Percentiles rank a stretch among this genome's conserved stretches.
These are phyloP conservation scores for Solanum sejunctum DNA, from an alignment of 257 asterid species.

Conservation along the genomic window DNA sequence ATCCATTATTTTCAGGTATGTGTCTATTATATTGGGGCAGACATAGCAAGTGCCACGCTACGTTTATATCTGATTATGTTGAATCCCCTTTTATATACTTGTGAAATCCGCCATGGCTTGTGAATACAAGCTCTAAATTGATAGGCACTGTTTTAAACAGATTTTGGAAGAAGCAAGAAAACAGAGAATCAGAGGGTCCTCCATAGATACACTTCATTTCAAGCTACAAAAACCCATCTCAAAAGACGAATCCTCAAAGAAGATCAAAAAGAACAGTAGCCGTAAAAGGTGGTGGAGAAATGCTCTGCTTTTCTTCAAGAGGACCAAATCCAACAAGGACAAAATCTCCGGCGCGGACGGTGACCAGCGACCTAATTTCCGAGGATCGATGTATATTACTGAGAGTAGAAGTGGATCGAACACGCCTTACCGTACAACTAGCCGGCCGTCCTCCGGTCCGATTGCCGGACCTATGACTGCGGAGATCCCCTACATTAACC, in stretches of 20 bases:
- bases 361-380: background rate
- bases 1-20: slow-evolving; percentile 67
- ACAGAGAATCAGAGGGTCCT: slow-evolving; percentile 23
- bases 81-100: too few relatives aligned
- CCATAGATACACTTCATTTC: slow-evolving; percentile 12
- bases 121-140: too few relatives aligned
- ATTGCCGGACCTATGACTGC: slow-evolving; percentile 21
- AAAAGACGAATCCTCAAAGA: slow-evolving; percentile 32
- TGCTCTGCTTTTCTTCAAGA: slow-evolving; percentile 41
- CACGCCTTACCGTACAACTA: slow-evolving; percentile 44
- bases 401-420: slow-evolving; percentile 60
- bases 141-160: slow-evolving; percentile 6
- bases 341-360: background rate
- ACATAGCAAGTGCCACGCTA: too few relatives aligned
- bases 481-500: slow-evolving; percentile 52
- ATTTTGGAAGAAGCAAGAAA: slow-evolving; percentile 67
- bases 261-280: slow-evolving; percentile 41
- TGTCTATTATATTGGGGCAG: too few relatives aligned
- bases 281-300: slow-evolving; percentile 78
- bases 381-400: slow-evolving; percentile 48
- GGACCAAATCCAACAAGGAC: background rate
- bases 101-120: too few relatives aligned
- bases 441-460: slow-evolving; percentile 18
- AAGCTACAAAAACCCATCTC: slow-evolving; percentile 27
- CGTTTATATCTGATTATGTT: too few relatives aligned